Evolutionary conservation across 2,329 filamentous ascomycete species (phyloP).

Genomic region (Fusarium virguliforme): DNA sequence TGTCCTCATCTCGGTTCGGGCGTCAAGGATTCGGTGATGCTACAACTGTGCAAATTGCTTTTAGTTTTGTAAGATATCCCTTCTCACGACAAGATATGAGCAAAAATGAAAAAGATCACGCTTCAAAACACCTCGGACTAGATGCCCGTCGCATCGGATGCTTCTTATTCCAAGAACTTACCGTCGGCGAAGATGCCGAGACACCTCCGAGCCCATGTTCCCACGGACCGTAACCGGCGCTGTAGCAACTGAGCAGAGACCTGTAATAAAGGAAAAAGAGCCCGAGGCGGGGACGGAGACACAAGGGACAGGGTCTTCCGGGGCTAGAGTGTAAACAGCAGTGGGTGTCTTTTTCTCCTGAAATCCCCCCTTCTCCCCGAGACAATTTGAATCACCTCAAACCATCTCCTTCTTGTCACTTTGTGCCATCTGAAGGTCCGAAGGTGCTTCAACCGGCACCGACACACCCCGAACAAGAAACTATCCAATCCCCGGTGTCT

Average conservation of each 20-base stretch:
- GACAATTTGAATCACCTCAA: conserved; percentile 37
- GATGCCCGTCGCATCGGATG: conserved; percentile 13
- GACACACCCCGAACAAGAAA: conserved; percentile 31
- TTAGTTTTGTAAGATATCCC: conserved; percentile 23
- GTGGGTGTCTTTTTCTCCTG: conserved; percentile 16
- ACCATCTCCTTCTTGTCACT: conserved; percentile 13
- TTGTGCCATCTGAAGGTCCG: background rate
- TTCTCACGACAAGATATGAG: conserved; percentile 12
- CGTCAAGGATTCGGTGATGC: conserved; percentile 14
- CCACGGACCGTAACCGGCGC: conserved; percentile 38
- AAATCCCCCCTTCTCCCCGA: conserved; percentile 30
- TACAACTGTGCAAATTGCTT: conserved; percentile 14
- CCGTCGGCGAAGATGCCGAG: conserved; percentile 46
- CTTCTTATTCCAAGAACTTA: conserved; percentile 13
- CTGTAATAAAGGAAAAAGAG: conserved; percentile 42
- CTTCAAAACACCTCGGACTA: conserved; percentile 3
- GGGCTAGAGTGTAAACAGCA: conserved; percentile 37
- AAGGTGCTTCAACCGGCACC: conserved; percentile 20
- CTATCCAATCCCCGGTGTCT: conserved; percentile 18
- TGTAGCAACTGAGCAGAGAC: conserved; percentile 15
- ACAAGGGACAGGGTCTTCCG: conserved; percentile 27
- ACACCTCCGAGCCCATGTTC: conserved; percentile 34
- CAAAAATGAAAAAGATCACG: background rate
- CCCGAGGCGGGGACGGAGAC: conserved; percentile 11
- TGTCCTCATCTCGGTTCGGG: conserved; percentile 16